These are phyloP conservation scores for Medicago truncatula DNA, from an alignment of 306 rosid genomes.

Conservation along the genomic window MtrunA17r5.0-ANR NC_053047.1:11402501-11403000, in stretches of 20 bases:
- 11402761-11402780: slow-evolving; percentile 39
- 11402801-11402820: background rate
- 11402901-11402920: background rate
- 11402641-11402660: slow-evolving; percentile 58
- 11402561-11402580: background rate
- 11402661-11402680: slow-evolving; percentile 52
- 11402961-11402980: slow-evolving; percentile 81
- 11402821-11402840: background rate
- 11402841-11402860: background rate
- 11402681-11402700: slow-evolving; percentile 83
- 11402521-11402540: no score
- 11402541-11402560: no score
- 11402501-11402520: no score
- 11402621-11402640: slow-evolving; percentile 85
- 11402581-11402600: slow-evolving; percentile 36
- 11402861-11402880: background rate
- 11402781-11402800: background rate
- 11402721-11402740: slow-evolving; percentile 91
- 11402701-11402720: slow-evolving; percentile 99
- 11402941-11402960: slow-evolving; percentile 36
- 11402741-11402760: slow-evolving; percentile 89
- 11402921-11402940: slow-evolving; percentile 3
- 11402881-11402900: background rate
- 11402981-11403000: slow-evolving; percentile 90
- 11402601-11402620: slow-evolving; percentile 62